Conservation (phyloP, 768 basidiomycete species). For the Lactifluus volemus region DNA sequence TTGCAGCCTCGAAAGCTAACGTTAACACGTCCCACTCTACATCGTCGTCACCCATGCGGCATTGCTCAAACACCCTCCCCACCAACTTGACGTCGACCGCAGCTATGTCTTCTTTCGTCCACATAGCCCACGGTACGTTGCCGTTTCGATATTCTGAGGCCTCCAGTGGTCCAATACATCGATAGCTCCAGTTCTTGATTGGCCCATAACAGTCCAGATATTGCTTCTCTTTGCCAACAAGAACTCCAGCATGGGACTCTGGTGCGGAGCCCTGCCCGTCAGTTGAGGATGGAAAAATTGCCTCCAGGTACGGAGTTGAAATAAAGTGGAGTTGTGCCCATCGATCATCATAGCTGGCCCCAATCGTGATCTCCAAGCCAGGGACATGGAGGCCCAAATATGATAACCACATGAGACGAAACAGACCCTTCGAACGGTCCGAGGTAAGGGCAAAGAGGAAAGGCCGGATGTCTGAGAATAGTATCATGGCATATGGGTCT, state of each 20-base stretch:
- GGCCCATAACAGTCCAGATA: conserved; percentile 58
- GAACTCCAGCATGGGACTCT: conserved; percentile 55
- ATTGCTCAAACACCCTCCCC: conserved; percentile 49
- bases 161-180: conserved; percentile 49
- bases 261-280: conserved; percentile 32
- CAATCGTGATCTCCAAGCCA: conserved; percentile 37
- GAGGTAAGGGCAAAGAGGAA: conserved; percentile 41
- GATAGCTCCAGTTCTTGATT: conserved; percentile 55
- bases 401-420: conserved; percentile 64
- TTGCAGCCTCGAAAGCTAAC: conserved; percentile 58
- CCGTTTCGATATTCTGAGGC: conserved; percentile 25
- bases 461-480: conserved; percentile 64
- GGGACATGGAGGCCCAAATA: conserved; percentile 66
- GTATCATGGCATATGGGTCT: conserved; percentile 66
- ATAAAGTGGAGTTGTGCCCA: conserved; percentile 49
- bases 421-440: conserved; percentile 38
- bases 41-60: conserved; percentile 42
- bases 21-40: conserved; percentile 55
- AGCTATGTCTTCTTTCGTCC: conserved; percentile 41
- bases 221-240: conserved; percentile 58
- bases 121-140: conserved; percentile 35
- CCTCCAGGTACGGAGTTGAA: conserved; percentile 36
- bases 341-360: conserved; percentile 47
- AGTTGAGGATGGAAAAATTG: conserved; percentile 42
- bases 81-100: conserved; percentile 43